These are phyloP conservation scores for Gracilaria gracilis DNA, from an alignment of 23 red algal genomes.

Conservation along the genomic window DNA sequence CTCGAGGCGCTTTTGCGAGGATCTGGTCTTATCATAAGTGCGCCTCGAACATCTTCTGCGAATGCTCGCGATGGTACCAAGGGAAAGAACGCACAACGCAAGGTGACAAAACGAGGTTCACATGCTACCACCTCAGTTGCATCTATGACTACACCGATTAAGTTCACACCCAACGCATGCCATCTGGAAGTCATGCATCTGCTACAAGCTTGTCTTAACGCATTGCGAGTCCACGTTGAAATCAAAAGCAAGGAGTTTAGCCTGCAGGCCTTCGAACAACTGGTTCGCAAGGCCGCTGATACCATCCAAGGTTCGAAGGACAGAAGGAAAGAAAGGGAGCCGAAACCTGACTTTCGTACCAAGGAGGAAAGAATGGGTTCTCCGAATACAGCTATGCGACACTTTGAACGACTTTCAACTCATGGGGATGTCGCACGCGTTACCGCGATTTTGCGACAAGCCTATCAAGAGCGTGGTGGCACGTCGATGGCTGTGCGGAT, in stretches of 20 bases:
- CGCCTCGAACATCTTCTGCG: conserved; percentile 14
- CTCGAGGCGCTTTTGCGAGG: conserved; percentile 40
- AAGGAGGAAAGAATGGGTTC: conserved; percentile 31
- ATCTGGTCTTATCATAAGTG: conserved; percentile 12
- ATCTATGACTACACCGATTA: not conserved
- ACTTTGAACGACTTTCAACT: conserved; percentile 44
- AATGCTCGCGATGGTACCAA: conserved; percentile 7
- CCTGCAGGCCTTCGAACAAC: conserved; percentile 31
- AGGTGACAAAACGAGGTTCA: not conserved
- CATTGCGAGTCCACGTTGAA: not conserved
- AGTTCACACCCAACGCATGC: conserved; percentile 34
- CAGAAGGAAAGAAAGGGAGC: conserved; percentile 27
- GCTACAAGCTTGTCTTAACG: conserved; percentile 4
- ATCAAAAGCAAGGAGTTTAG: conserved; percentile 14
- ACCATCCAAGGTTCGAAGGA: conserved; percentile 18
- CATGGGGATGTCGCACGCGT: conserved; percentile 67
- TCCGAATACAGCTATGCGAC: conserved; percentile 28
- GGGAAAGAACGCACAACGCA: conserved; percentile 1
- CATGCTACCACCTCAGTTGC: not conserved
- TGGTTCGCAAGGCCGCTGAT: conserved; percentile 19
- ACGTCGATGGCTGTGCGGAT: conserved; percentile 24
- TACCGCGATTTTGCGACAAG: conserved; percentile 17
- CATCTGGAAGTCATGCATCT: conserved; percentile 53
- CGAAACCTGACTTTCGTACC: conserved; percentile 8
- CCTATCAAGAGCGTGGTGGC: conserved; percentile 19